A percentile compares a stretch with the other conserved stretches of the same genome.
phyloP scores from a whole-genome alignment of 331 rosid genomes.

The Telfairia occidentalis region DNA sequence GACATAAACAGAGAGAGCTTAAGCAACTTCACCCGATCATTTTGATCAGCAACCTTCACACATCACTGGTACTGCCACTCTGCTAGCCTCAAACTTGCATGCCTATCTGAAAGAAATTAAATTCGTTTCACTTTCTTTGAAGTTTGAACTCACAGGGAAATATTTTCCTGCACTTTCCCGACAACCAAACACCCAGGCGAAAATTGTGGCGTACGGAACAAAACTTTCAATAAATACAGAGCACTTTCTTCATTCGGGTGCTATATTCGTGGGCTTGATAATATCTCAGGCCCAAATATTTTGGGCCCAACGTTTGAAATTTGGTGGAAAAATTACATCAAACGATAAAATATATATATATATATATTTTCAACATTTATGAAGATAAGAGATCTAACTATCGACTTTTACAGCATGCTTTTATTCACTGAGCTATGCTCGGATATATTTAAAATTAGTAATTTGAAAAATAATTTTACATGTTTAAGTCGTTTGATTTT shows the following conservation, averaged over 20 bases:
- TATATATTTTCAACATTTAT: no score
- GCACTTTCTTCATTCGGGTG: neutral
- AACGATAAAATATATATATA: neutral
- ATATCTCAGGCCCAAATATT: neutral
- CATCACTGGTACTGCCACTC: neutral
- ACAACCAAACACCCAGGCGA: neutral
- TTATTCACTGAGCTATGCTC: no score
- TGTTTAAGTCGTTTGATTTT: no score
- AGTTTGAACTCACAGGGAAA: neutral
- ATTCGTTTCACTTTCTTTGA: neutral
- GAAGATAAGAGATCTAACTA: no score
- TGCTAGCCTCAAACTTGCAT: neutral
- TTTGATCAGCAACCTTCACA: neutral
- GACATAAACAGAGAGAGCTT: neutral
- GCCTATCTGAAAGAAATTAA: neutral
- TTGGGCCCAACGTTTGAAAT: neutral
- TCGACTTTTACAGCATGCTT: no score
- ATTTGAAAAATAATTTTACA: neutral
- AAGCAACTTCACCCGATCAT: neutral
- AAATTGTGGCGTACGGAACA: neutral
- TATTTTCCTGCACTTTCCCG: neutral
- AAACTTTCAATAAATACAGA: neutral
- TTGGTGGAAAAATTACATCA: neutral
- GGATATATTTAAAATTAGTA: neutral
- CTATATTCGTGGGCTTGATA: neutral